phyloP scores from a whole-genome alignment of 192 early-diverging fungal genomes.

The Oehlia diaphana region DNA sequence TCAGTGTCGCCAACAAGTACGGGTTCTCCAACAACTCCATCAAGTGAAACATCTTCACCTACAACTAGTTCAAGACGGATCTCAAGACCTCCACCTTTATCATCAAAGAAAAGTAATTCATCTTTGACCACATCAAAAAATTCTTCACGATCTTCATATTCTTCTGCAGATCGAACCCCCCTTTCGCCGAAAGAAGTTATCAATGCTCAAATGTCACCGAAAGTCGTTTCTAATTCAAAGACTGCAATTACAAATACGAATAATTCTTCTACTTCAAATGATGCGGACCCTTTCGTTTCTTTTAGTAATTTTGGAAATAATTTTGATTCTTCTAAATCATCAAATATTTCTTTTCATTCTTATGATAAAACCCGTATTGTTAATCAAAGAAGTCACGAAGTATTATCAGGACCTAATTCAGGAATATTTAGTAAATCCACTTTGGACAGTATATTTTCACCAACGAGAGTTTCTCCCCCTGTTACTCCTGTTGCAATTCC shows the following conservation, averaged over 20 bases:
- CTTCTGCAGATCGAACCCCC: neutral
- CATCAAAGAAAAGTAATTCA: neutral
- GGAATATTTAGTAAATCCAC: slow-evolving; percentile 8
- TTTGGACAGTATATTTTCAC: slow-evolving; percentile 26
- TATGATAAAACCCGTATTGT: neutral
- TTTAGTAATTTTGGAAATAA: neutral
- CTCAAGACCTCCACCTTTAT: slow-evolving; percentile 7
- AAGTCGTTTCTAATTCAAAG: neutral
- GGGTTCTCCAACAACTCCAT: slow-evolving; percentile 13
- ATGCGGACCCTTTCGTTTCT: neutral
- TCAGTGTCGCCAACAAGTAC: neutral
- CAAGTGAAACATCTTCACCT: neutral
- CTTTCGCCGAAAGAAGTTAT: slow-evolving; percentile 5
- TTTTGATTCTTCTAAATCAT: neutral
- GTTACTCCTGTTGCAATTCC: slow-evolving; percentile 5
- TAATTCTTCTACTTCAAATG: slow-evolving; percentile 2
- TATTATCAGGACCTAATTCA: neutral
- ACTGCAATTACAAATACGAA: neutral
- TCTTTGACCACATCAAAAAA: neutral
- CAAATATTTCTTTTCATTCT: slow-evolving; percentile 6
- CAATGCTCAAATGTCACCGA: neutral
- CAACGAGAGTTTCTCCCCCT: slow-evolving; percentile 15
- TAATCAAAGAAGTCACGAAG: neutral
- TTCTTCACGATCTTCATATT: neutral
- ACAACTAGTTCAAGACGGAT: neutral